Conservation (phyloP, 108 stramenopile genomes). For the Mayamaea pseudoterrestris region DNA sequence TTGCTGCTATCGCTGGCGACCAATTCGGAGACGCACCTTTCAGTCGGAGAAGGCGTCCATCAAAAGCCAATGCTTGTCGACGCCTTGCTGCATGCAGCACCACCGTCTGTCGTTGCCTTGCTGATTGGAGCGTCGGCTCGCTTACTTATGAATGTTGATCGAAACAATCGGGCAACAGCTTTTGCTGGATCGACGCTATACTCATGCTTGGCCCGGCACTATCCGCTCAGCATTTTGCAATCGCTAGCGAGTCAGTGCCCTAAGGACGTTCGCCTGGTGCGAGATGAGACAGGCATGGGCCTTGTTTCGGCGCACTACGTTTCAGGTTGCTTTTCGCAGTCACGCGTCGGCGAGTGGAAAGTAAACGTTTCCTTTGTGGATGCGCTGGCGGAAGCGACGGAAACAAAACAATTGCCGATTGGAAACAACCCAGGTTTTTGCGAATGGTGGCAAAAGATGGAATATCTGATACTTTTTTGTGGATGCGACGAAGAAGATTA, state of each 20-base stretch:
- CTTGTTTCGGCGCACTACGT: conserved; percentile 11
- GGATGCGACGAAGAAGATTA: too few relatives aligned
- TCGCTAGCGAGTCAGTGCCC: conserved; percentile 7
- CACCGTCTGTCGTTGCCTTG: conserved; percentile 13
- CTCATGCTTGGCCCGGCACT: conserved; percentile 3
- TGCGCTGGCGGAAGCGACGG: not conserved
- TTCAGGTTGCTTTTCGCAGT: conserved; percentile 2
- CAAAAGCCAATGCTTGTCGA: conserved; percentile 13
- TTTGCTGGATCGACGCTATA: conserved; percentile 6
- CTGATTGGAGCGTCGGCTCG: conserved; percentile 6
- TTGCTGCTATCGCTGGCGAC: conserved; percentile 9
- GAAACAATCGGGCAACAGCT: conserved; percentile 6
- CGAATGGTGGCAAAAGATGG: conserved; percentile 17
- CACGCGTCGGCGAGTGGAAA: not conserved
- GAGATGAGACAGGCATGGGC: conserved; percentile 15
- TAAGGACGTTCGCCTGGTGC: conserved; percentile 5
- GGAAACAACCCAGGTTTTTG: conserved; percentile 2
- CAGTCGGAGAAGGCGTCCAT: conserved; percentile 5
- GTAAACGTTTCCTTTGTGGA: not conserved
- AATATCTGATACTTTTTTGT: conserved; percentile 11
- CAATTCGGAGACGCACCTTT: conserved; percentile 1
- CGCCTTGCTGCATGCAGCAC: conserved; percentile 10
- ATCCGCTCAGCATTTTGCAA: conserved; percentile 8
- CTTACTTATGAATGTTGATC: not conserved
- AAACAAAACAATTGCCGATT: not conserved